Evolutionary conservation across 192 early-diverging fungal genomes (phyloP), one percentile per base, ranked within the genome.

Genomic region (Linnemannia exigua): DNA sequence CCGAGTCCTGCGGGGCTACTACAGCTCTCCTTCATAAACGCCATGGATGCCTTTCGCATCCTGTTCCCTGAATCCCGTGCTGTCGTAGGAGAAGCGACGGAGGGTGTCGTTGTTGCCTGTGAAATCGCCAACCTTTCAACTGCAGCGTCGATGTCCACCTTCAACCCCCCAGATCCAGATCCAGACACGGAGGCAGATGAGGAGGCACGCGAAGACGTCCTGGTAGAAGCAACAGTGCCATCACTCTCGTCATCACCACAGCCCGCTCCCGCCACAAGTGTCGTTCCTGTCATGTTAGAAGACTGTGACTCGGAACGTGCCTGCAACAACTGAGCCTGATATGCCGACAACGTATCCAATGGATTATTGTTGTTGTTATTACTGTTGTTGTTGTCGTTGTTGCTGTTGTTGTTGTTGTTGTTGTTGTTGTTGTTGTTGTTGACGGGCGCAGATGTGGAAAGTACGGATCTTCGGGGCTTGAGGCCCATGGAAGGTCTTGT

Each of bases 1-100:
- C 72, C 82, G 36, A 85, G 54, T 17, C 28, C 67, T 25, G 83
- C 61, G n/a, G 83, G 68, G 50, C 74, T 79, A 19, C 73, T 85
- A 25, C n/a, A 71, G 28, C 75, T 79, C 46, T 74, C 82, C 44
- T 78, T 84, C 76, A 78, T 74, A 9, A 38, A n/a, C 6, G 75
- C 35, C 61, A 25, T 33, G 16, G 58, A 16, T 6, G 63, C 14
- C 17, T 35, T 25, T 1, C n/a, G 14, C 46, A 38, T 37, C 33
- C 46, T 11, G 35, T 22, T 41, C 16, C 28, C 41, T 44, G 41
- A 44, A 41, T 16, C 38, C 28, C 52, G 19, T 63, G 5, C 46
- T 38, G n/a, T 33, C 17, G 15, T 15, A 2, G 14, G 36, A 69
- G 67, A 28, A 44, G 41, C 9, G n/a, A n/a, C n/a, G 41, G 38